Percentiles rank a stretch among this genome's conserved stretches.
These are phyloP conservation scores for Dentipellis fragilis DNA, from an alignment of 768 basidiomycete genomes.

Conservation along the genomic window DNA sequence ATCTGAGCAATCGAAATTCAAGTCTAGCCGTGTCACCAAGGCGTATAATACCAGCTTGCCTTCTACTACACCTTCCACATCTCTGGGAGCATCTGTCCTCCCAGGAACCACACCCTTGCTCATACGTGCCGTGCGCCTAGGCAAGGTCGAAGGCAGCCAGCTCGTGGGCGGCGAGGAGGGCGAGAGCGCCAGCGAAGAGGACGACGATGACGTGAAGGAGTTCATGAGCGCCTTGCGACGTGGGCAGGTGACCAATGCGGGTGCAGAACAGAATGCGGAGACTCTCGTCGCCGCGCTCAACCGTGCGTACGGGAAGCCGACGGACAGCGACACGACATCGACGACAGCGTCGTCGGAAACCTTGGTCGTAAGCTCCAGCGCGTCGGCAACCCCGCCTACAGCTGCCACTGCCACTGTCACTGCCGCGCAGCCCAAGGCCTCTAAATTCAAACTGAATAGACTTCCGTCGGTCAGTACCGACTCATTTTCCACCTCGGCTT, in stretches of 20 bases:
- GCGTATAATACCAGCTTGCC: constrained; percentile 8
- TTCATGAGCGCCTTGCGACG: constrained; percentile 19
- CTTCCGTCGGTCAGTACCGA: neutral
- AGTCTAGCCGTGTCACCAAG: constrained; percentile 31
- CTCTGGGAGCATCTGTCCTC: constrained; percentile 20
- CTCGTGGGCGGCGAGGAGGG: constrained; percentile 21
- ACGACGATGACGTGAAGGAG: constrained; percentile 10
- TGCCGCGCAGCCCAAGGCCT: constrained; percentile 5
- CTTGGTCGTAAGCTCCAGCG: no score
- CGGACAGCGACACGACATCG: neutral
- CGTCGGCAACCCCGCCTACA: no score
- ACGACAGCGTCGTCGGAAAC: no score
- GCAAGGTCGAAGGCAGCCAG: constrained; percentile 19
- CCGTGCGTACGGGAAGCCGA: constrained; percentile 4
- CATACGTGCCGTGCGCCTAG: constrained; percentile 19
- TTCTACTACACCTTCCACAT: constrained; percentile 17
- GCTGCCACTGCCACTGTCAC: neutral
- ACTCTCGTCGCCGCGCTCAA: constrained; percentile 7
- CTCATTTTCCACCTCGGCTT: neutral
- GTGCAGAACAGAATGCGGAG: constrained; percentile 14
- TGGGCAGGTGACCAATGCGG: constrained; percentile 23
- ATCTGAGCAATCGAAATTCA: constrained; percentile 55
- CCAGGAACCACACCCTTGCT: constrained; percentile 19
- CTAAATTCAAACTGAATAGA: constrained; percentile 18
- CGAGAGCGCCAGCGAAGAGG: constrained; percentile 20